Percentiles rank a stretch among this genome's conserved stretches.
Conservation (phyloP, 345 rosid species). For the Trapa incisa region DNA sequence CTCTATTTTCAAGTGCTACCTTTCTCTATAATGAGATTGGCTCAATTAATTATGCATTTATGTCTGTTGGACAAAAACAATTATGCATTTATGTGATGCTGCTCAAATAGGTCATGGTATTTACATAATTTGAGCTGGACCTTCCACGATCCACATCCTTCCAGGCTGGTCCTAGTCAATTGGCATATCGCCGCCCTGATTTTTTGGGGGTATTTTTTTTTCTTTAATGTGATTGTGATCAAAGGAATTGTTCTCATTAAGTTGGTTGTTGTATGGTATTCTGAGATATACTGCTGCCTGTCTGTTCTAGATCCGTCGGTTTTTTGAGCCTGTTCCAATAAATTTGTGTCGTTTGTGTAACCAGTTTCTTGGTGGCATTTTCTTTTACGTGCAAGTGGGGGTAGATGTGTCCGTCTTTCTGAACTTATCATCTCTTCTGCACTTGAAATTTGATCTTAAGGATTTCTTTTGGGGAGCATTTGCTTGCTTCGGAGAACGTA, state of each 20-base stretch:
- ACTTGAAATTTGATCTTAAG: neutral
- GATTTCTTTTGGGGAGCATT: neutral
- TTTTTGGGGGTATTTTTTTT: neutral
- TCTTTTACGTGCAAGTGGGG: neutral
- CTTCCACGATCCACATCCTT: neutral
- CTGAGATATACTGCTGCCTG: constrained; percentile 1
- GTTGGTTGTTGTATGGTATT: neutral
- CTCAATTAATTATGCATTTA: neutral
- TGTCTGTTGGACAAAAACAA: no score
- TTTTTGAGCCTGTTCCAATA: neutral
- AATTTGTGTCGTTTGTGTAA: neutral
- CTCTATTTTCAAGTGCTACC: neutral
- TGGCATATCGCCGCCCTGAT: neutral
- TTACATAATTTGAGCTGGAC: neutral
- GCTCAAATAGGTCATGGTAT: neutral
- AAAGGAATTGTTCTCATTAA: neutral
- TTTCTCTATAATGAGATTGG: neutral
- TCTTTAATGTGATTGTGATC: neutral
- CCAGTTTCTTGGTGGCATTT: neutral
- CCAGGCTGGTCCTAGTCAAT: neutral
- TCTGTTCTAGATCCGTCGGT: neutral
- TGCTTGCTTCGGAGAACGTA: neutral
- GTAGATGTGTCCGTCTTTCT: neutral
- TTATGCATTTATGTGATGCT: neutral
- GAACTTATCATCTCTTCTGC: neutral